phyloP scores from a whole-genome alignment of 306 rosid species.

The Abrus pulchellus region DNA sequence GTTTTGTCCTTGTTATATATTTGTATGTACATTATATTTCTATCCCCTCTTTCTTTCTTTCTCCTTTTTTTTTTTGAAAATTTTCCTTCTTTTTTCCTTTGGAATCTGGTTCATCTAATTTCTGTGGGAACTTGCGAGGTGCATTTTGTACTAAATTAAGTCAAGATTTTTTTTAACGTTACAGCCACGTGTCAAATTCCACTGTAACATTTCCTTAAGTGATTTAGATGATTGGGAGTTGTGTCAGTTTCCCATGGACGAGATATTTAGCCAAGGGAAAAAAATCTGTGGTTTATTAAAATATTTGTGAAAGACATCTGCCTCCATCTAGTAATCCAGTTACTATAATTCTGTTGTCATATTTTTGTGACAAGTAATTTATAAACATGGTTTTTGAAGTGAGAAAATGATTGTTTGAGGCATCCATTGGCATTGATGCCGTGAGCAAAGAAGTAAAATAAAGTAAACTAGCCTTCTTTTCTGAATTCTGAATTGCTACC shows the following conservation, averaged over 20 bases:
- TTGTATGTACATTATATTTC: background rate
- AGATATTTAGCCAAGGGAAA: slow-evolving; percentile 1
- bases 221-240: slow-evolving; percentile 31
- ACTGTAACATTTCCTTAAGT: background rate
- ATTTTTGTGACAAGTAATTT: slow-evolving; percentile 13
- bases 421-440: slow-evolving; percentile 12
- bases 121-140: slow-evolving; percentile 10
- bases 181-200: slow-evolving; percentile 18
- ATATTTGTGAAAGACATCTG: background rate
- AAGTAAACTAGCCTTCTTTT: slow-evolving; percentile 12
- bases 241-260: slow-evolving; percentile 23
- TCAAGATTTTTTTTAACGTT: background rate
- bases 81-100: slow-evolving; percentile 3
- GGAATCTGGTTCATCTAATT: slow-evolving; percentile 36
- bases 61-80: background rate
- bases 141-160: slow-evolving; percentile 15
- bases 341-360: slow-evolving; percentile 28
- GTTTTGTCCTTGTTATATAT: slow-evolving; percentile 33
- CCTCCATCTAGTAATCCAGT: slow-evolving; percentile 38
- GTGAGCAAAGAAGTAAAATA: slow-evolving; percentile 33
- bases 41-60: background rate
- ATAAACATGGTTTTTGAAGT: slow-evolving; percentile 40
- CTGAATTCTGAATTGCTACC: slow-evolving; percentile 13
- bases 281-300: slow-evolving; percentile 30
- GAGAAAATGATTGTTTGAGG: slow-evolving; percentile 23